Evolutionary conservation across 306 rosid genomes (phyloP).

Genomic region (Cicer arietinum): DNA sequence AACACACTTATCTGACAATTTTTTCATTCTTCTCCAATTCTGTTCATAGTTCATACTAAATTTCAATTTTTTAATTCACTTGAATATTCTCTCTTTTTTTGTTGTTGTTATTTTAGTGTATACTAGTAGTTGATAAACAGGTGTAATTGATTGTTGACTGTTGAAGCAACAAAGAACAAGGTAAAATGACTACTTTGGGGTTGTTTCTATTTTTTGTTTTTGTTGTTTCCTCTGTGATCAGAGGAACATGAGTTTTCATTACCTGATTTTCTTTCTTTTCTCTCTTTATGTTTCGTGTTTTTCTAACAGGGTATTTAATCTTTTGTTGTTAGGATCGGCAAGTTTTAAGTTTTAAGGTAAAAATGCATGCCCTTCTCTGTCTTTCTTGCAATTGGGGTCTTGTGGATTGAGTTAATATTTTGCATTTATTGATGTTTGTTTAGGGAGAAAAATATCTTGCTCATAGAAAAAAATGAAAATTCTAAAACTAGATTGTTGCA

Average conservation of each 20-base stretch:
- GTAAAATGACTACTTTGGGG: constrained; percentile 32
- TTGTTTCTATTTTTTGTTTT: constrained; percentile 35
- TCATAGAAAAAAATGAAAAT: neutral
- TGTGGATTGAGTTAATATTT: constrained; percentile 18
- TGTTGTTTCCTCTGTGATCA: constrained; percentile 46
- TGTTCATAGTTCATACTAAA: constrained; percentile 18
- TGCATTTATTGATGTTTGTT: constrained; percentile 33
- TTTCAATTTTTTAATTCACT: too few species aligned
- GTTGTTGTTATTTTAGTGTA: neutral
- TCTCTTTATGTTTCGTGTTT: neutral
- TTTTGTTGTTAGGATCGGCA: constrained; percentile 35
- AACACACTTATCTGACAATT: constrained; percentile 28
- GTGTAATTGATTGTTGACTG: constrained; percentile 53
- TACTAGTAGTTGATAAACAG: constrained; percentile 12
- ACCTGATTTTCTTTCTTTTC: constrained; percentile 4
- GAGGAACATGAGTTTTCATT: constrained; percentile 5
- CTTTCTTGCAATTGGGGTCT: constrained; percentile 12
- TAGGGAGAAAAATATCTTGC: constrained; percentile 28
- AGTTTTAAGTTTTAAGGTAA: constrained; percentile 49
- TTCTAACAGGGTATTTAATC: constrained; percentile 40
- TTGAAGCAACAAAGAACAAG: constrained; percentile 46
- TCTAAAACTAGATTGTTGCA: constrained; percentile 21
- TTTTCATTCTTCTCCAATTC: constrained; percentile 20
- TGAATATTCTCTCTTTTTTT: constrained; percentile 18
- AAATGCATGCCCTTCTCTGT: constrained; percentile 30